Conservation (phyloP, 768 basidiomycete species). For the Suillus brevipes region DNA sequence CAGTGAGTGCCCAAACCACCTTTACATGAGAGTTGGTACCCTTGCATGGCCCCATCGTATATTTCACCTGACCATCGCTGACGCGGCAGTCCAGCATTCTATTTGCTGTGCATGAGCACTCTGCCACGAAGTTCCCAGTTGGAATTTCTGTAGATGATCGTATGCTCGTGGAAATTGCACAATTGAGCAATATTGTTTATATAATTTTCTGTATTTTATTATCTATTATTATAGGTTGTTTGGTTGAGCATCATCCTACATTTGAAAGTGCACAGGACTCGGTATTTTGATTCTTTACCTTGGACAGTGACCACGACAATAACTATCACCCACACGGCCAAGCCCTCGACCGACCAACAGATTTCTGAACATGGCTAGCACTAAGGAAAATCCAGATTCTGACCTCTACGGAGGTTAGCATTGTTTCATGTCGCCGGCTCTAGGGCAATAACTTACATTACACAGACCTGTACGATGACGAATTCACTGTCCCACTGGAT, state of each 20-base stretch:
- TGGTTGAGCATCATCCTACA: conserved; percentile 3
- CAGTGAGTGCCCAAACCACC: not conserved
- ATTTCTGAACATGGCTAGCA: conserved; percentile 30
- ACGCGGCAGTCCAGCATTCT: not conserved
- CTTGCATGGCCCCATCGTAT: too few relatives aligned
- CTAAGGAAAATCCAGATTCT: conserved; percentile 36
- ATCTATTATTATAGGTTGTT: conserved; percentile 2
- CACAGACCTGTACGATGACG: conserved; percentile 56
- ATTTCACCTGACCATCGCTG: not conserved
- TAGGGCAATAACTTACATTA: conserved; percentile 10
- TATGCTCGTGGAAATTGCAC: too few relatives aligned
- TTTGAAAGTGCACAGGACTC: conserved; percentile 7
- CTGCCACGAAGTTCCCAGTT: not conserved
- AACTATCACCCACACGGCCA: conserved; percentile 21
- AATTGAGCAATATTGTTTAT: too few relatives aligned
- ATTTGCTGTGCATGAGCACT: not conserved
- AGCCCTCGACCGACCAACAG: not conserved
- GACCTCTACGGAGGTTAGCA: conserved; percentile 49
- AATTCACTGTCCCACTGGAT: conserved; percentile 34
- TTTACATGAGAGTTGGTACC: not conserved
- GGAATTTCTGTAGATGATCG: too few relatives aligned
- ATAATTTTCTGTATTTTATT: not conserved
- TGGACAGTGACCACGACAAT: conserved; percentile 5
- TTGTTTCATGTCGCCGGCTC: not conserved
- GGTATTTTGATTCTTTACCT: conserved; percentile 4